Evolutionary conservation across 805 yeast species (phyloP), one percentile per base, ranked within the genome.

Genomic region (Candida insectorum): DNA sequence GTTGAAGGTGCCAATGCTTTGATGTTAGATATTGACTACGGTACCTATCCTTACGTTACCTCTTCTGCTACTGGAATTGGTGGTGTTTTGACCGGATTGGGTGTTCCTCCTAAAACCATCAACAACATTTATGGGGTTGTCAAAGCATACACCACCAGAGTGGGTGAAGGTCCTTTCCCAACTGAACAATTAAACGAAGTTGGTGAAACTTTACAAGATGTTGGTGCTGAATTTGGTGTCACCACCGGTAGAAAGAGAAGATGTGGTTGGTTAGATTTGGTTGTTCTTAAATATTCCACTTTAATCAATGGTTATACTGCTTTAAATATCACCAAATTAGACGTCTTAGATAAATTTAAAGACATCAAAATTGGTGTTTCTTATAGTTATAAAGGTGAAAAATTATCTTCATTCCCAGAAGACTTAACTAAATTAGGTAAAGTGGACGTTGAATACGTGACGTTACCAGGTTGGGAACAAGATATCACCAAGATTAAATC

Each of bases 101-200:
- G 97, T 48, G 62, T 93, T 41, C 96, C 97, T n/a, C 98, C 98
- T 48, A 75, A 71, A 45, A 66, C 79, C 43, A 82, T 93, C 51
- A 75, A 71, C 34, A 81, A 87, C 59, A 71, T 88, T 28, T 87
- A 82, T 58, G 98, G 98, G 63, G 98, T 93, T 16, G 97, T 91
- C 29, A 93, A 93, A 71, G 97, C 97, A 26, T 93, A 93, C 67
- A 93, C 98, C 28, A 93, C 98, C 23, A 81, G 98, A 65, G 98
- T 93, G 36, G 98, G 98, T 52, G 97, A 89, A 58, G 98, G 98
- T 45, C 98, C 98, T 20, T 93, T 93, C 84, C 97, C 98, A 42
- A 82, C 97, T 37, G 98, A 93, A 66, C 97, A 89, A 60, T 75
- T 89, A 57, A 88, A 91, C 60, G 79, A 67, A 23, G 77, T 69